Evolutionary conservation across 306 rosid genomes (phyloP).

Genomic region (Amphicarpaea edgeworthii): DNA sequence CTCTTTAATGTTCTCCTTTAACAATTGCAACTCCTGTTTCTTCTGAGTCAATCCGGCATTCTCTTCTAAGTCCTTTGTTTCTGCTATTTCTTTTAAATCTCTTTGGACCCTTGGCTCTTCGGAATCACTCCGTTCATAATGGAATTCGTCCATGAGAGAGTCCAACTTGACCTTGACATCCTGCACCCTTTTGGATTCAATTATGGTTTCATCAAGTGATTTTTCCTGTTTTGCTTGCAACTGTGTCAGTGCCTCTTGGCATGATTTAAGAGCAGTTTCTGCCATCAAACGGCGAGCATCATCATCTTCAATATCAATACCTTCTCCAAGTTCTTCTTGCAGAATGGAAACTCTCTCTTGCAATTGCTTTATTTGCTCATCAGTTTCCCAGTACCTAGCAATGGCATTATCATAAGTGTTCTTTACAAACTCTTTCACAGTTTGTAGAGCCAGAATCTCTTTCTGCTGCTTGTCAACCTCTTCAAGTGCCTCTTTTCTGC

Average conservation of each 20-base stretch:
- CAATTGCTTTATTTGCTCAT: conserved; percentile 70
- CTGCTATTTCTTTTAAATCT: conserved; percentile 33
- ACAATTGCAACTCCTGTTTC: conserved; percentile 56
- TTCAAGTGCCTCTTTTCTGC: conserved; percentile 66
- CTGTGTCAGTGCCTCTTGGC: conserved; percentile 70
- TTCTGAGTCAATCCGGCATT: conserved; percentile 43
- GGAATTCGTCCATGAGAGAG: conserved; percentile 62
- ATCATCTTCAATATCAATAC: conserved; percentile 73
- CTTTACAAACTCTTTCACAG: conserved; percentile 89
- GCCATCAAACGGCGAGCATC: conserved; percentile 96
- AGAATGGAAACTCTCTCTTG: conserved; percentile 73
- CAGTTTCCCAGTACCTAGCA: conserved; percentile 77
- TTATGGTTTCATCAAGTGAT: conserved; percentile 67
- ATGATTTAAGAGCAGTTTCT: conserved; percentile 79
- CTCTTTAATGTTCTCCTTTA: conserved; percentile 62
- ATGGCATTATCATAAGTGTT: conserved; percentile 76
- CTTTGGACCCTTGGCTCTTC: conserved; percentile 40
- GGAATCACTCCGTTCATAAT: conserved; percentile 41
- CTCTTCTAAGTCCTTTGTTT: conserved; percentile 43
- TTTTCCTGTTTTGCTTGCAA: conserved; percentile 71
- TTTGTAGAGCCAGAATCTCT: conserved; percentile 78
- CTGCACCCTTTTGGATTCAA: conserved; percentile 65
- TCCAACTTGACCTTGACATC: conserved; percentile 60
- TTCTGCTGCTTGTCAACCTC: conserved; percentile 88
- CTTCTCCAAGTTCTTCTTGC: conserved; percentile 91